These are phyloP conservation scores for Arachnomyces sp. DNA, from an alignment of 2,329 filamentous ascomycete species.

Conservation along the genomic window DNA sequence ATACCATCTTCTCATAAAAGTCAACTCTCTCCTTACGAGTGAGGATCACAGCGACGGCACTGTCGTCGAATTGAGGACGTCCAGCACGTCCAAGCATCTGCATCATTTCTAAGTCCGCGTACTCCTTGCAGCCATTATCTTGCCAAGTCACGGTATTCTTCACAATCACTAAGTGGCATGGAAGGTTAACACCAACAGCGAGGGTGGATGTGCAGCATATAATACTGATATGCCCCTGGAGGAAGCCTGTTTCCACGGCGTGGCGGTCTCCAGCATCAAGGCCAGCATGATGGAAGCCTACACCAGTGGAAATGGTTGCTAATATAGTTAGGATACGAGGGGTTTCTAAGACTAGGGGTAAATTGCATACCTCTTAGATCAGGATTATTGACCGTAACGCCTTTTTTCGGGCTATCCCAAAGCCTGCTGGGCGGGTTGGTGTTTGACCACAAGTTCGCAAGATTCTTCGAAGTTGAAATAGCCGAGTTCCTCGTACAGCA, in stretches of 20 bases:
- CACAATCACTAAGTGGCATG: constrained; percentile 73
- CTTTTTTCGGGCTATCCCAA: constrained; percentile 54
- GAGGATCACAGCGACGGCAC: constrained; percentile 69
- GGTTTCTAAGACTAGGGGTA: constrained; percentile 21
- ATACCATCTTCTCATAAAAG: constrained; percentile 65
- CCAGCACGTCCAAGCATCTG: constrained; percentile 84
- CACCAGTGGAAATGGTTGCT: constrained; percentile 48
- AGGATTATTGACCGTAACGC: constrained; percentile 46
- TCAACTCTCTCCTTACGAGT: constrained; percentile 57
- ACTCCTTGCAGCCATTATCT: constrained; percentile 55
- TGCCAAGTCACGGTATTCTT: constrained; percentile 68
- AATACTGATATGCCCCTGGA: constrained; percentile 63
- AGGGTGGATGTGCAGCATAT: constrained; percentile 84
- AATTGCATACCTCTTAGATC: constrained; percentile 49
- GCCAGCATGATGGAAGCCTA: constrained; percentile 77
- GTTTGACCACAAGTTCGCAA: constrained; percentile 58
- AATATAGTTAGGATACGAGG: constrained; percentile 8
- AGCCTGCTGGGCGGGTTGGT: constrained; percentile 44
- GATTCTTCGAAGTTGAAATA: constrained; percentile 55
- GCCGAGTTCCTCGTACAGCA: constrained; percentile 69
- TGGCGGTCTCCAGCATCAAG: constrained; percentile 56
- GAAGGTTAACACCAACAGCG: constrained; percentile 74
- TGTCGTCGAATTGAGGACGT: constrained; percentile 72
- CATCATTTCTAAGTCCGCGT: constrained; percentile 76
- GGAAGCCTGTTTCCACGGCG: constrained; percentile 58